Evolutionary conservation across 805 yeast species (phyloP).

Genomic region (Candida awuae): DNA sequence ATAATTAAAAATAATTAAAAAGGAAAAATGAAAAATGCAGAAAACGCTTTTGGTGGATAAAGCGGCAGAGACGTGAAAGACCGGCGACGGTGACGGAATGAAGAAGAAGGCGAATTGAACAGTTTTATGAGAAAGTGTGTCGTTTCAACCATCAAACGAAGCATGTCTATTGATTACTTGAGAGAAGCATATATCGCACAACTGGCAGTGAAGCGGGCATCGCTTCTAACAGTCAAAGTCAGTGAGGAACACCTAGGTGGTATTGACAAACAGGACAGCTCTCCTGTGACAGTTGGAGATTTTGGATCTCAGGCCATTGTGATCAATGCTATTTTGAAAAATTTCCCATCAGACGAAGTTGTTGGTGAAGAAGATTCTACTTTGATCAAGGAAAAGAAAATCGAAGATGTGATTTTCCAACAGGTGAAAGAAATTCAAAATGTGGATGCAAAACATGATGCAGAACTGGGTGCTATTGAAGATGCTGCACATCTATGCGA

Average conservation of each 20-base stretch:
- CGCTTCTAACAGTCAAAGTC: slow-evolving; percentile 58
- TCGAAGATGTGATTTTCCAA: slow-evolving; percentile 49
- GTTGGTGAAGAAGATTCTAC: slow-evolving; percentile 93
- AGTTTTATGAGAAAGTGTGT: background rate
- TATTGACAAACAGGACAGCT: slow-evolving; percentile 76
- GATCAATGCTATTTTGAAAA: slow-evolving; percentile 68
- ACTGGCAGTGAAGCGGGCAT: slow-evolving; percentile 84
- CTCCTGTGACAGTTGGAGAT: slow-evolving; percentile 96
- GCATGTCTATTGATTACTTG: slow-evolving; percentile 29
- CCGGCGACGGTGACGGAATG: no score
- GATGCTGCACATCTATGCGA: slow-evolving; percentile 44
- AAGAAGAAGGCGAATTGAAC: no score
- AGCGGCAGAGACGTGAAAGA: no score
- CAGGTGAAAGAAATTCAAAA: slow-evolving; percentile 50
- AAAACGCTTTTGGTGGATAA: no score
- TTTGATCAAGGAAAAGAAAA: slow-evolving; percentile 46
- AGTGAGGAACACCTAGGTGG: slow-evolving; percentile 44
- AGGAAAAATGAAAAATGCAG: no score
- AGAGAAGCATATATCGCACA: slow-evolving; percentile 76
- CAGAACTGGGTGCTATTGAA: slow-evolving; percentile 35
- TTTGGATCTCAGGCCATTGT: slow-evolving; percentile 93
- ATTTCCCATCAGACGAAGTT: slow-evolving; percentile 77
- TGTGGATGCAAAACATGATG: slow-evolving; percentile 29
- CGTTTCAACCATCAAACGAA: background rate
- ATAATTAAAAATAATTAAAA: no score